Percentiles rank a stretch among this genome's conserved stretches.
Evolutionary conservation across 306 rosid genomes (phyloP).

Genomic region (Mimosa bimucronata): DNA sequence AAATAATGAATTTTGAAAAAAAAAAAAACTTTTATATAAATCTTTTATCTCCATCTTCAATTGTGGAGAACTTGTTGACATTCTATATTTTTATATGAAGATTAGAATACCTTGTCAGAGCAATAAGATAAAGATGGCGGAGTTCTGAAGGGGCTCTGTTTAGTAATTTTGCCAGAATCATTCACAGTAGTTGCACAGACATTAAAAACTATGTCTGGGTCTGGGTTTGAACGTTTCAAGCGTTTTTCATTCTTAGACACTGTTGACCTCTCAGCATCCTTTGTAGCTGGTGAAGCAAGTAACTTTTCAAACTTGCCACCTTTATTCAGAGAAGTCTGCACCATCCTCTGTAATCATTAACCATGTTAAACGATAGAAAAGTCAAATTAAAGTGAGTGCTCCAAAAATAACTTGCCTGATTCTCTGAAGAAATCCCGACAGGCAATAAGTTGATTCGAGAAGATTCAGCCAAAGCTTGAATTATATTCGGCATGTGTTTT

Average conservation of each 20-base stretch:
- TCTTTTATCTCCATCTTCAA: neutral
- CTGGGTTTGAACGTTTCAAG: constrained; percentile 55
- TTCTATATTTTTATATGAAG: constrained; percentile 19
- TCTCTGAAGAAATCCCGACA: constrained; percentile 54
- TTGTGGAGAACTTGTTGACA: neutral
- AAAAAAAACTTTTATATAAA: neutral
- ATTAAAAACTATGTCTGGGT: constrained; percentile 41
- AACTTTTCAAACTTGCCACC: constrained; percentile 55
- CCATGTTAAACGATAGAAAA: neutral
- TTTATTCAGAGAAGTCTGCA: constrained; percentile 54
- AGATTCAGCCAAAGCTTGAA: constrained; percentile 78
- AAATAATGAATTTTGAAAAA: neutral
- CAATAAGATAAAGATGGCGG: constrained; percentile 80
- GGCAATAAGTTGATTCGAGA: constrained; percentile 63
- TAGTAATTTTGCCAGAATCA: constrained; percentile 37
- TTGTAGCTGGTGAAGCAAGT: constrained; percentile 48
- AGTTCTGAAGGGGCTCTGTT: constrained; percentile 84
- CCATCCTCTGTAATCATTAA: constrained; percentile 37
- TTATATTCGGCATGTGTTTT: constrained; percentile 62
- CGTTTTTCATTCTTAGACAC: constrained; percentile 53
- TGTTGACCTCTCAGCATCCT: constrained; percentile 50
- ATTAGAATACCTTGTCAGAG: constrained; percentile 64
- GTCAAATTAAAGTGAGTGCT: constrained; percentile 14
- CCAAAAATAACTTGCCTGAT: constrained; percentile 52
- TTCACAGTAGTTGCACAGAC: constrained; percentile 38